Base-by-base conservation (phyloP, 2,329 filamentous ascomycete species). In the Paramyrothecium sp. region DNA sequence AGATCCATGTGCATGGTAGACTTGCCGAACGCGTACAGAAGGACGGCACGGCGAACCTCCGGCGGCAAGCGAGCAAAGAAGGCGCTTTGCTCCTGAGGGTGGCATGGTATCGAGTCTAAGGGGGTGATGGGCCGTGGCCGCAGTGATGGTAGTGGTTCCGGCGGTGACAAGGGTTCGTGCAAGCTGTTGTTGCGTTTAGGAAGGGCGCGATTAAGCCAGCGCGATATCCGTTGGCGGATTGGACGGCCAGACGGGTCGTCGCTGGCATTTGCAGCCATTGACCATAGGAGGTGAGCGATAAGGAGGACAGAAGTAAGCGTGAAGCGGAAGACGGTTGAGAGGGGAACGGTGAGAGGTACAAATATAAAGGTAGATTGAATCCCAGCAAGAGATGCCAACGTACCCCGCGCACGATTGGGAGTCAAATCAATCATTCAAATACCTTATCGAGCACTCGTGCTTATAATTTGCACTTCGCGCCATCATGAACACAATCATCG, bases 1-100 rank as follows among this genome's bases (percentile, higher is more conserved):
- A 44, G 38, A 19, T 44, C 38, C 38, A 44, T 16, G 38, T 44
- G 64, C 2, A 67, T 41, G 7, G 58, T 64, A 8, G 54, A 60
- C 3, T 59, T 54, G 23, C 66, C 65, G 56, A 68, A 67, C 11
- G 65, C 66, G 7, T 58, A 59, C 3, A 57, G 47, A 16, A 68
- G 54, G 51, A 74, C 67, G 59, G 66, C 66, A 51, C 63, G 67
- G 19, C 73, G 67, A 7, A 75, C 65, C 59, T 75, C 72, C 10
- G 67, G 58, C 10, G 73, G 71, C 1, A 75, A 61, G 26, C 62
- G 64, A 51, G 64, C 65, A 55, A 73, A 69, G 56, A 75, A 70
- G 2, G 59, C 51, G 58, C 67, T 67, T 16, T 58, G 53, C 52
- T 21, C 13, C 38, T 44, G 38, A 7, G 13, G 38, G 38, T 44